A percentile compares a stretch with the other conserved stretches of the same genome.
These are phyloP conservation scores for Neonectria coccinea DNA, from an alignment of 2,329 filamentous ascomycete genomes.

Conservation along the genomic window DNA sequence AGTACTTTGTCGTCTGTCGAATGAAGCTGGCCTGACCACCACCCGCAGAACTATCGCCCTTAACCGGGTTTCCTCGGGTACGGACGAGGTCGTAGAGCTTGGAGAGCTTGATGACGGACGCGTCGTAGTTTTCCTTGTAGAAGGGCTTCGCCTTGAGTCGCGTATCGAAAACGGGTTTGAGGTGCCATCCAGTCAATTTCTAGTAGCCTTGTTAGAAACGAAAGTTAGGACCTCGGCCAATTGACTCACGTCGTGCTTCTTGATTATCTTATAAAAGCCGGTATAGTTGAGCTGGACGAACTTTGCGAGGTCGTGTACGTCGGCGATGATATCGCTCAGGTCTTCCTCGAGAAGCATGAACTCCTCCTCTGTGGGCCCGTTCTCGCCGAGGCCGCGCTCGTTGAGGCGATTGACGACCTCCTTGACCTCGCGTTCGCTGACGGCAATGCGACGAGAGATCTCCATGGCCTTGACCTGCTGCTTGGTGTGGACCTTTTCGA, in stretches of 20 bases:
- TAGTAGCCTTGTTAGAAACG: conserved; percentile 53
- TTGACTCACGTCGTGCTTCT: conserved; percentile 90
- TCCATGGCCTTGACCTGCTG: conserved; percentile 98
- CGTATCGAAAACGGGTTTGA: conserved; percentile 95
- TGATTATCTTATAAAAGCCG: conserved; percentile 99
- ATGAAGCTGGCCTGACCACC: conserved; percentile 95
- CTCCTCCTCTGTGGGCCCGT: conserved; percentile 84
- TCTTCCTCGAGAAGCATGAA: conserved; percentile 95
- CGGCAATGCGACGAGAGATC: conserved; percentile 89
- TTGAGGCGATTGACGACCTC: conserved; percentile 85
- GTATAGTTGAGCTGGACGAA: conserved; percentile 99
- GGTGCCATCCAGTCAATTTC: conserved; percentile 95
- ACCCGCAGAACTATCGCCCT: conserved; percentile 91
- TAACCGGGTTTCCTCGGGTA: conserved; percentile 90
- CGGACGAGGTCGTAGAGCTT: conserved; percentile 95
- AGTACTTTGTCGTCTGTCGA: conserved; percentile 98
- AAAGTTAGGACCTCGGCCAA: background rate
- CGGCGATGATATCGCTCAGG: conserved; percentile 96
- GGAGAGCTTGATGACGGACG: conserved; percentile 92
- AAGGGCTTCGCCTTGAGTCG: conserved; percentile 96
- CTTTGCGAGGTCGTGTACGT: conserved; percentile 97
- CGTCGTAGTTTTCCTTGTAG: conserved; percentile 99
- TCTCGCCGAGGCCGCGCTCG: conserved; percentile 67
- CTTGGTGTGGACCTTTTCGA: conserved; percentile 98
- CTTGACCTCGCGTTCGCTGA: conserved; percentile 88